Evolutionary conservation across 805 yeast species (phyloP).

Genomic region (Pichia occidentalis): DNA sequence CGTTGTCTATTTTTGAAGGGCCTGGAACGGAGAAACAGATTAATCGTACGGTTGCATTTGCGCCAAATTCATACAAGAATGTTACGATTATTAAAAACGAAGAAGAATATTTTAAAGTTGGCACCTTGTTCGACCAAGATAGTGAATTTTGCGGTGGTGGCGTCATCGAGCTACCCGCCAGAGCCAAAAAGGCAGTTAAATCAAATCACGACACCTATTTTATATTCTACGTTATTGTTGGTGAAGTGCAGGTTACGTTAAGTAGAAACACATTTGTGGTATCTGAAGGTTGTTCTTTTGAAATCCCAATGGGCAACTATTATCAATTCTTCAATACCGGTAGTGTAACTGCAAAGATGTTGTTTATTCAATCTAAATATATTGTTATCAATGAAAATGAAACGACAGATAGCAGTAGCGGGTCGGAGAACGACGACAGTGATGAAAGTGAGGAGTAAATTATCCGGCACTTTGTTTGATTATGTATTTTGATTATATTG

Average conservation of each 20-base stretch:
- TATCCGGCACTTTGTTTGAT: not conserved
- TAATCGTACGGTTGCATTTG: constrained; percentile 54
- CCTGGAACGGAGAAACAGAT: constrained; percentile 41
- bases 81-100: constrained; percentile 34
- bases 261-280: constrained; percentile 54
- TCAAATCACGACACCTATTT: constrained; percentile 62
- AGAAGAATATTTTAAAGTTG: constrained; percentile 52
- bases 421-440: constrained; percentile 19
- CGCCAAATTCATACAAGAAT: constrained; percentile 47
- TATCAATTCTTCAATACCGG: constrained; percentile 66
- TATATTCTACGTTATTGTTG: constrained; percentile 69
- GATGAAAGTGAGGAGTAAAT: constrained; percentile 5
- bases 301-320: constrained; percentile 70
- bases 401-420: constrained; percentile 24
- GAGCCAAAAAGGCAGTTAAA: constrained; percentile 53
- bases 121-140: constrained; percentile 57
- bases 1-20: constrained; percentile 43
- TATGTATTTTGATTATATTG: not conserved
- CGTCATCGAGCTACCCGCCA: constrained; percentile 55
- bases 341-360: constrained; percentile 49
- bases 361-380: constrained; percentile 65
- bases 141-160: constrained; percentile 69
- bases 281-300: constrained; percentile 69
- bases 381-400: constrained; percentile 28
- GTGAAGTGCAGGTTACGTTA: constrained; percentile 61